Base-by-base conservation (phyloP, 2,329 filamentous ascomycete genomes). In the Ceratocystis colombiana region DNA sequence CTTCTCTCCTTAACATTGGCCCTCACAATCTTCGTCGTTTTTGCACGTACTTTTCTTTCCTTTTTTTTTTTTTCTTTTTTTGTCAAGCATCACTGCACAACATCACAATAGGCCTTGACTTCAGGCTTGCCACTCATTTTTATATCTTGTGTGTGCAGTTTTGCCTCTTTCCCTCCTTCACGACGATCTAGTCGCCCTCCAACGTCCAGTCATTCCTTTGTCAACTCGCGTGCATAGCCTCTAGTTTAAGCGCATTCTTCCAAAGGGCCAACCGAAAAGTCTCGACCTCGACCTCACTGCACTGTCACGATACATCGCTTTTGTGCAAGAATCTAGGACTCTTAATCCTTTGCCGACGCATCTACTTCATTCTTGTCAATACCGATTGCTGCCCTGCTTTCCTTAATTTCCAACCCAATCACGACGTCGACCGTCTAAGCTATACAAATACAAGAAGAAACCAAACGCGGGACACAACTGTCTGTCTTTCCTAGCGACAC, bases 111-210 rank as follows among this genome's bases (percentile, higher is more conserved):
- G 4, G 79, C 79, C 79, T 81, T 80, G 79, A 78, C 37, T 80
- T 79, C 80, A 75, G 82, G 81, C 80, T 76, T 77, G 79, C 76
- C 83, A 79, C 77, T 84, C 81, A 72, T 82, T 41, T 83, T 78
- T 73, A 71, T 74, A 76, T 70, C 55, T 37, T 28, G 3, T 59
- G 55, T 59, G 28, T 67, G 64, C 64, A 44, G 67, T 65, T 71
- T 73, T 72, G 64, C 69, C 68, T 70, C 68, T 69, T 67, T 69
- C 65, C 68, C 61, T 62, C 67, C 64, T 66, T 70, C 33, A 50
- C 48, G 37, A 41, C 37, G 37, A 41, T 15, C 37, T 41, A 10
- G 48, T 53, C 20, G 20, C 48, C 8, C 48, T 53, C 48, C 68
- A 68, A 33, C 28, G 8, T 45, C 12, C 61, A 33, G 33, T 33